Conservation (phyloP, 202 grass and related monocot genomes). For the Saccharum hybrid region DNA sequence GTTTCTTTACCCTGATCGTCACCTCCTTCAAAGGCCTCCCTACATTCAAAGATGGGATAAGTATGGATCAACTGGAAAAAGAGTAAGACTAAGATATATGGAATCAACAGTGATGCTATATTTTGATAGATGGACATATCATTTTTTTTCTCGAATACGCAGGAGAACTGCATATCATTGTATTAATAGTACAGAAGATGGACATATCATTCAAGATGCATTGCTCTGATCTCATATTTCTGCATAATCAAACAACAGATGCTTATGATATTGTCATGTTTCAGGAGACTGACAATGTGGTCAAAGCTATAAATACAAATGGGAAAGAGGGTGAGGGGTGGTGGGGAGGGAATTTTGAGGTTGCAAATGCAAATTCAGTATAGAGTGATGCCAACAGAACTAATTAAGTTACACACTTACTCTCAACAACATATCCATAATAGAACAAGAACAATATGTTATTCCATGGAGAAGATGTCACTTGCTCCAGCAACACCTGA, state of each 20-base stretch:
- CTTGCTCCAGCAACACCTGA: constrained; percentile 85
- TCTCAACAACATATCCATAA: constrained; percentile 86
- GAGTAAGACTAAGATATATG: background rate
- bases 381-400: background rate
- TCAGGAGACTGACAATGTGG: background rate
- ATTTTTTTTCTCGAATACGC: too few species aligned
- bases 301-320: background rate
- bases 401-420: constrained; percentile 51
- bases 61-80: background rate
- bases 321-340: background rate
- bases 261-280: background rate
- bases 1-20: constrained; percentile 72
- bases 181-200: background rate
- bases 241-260: background rate
- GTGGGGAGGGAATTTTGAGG: background rate
- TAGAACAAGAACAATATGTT: constrained; percentile 84
- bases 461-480: constrained; percentile 83
- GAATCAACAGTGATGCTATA: constrained; percentile 1
- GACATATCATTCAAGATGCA: background rate
- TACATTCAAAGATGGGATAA: constrained; percentile 50
- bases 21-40: constrained; percentile 80
- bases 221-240: background rate
- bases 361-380: constrained; percentile 2
- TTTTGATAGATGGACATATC: constrained; percentile 19
- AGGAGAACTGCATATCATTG: too few species aligned